Evolutionary conservation across 176 grass and related monocot species (phyloP), one percentile per base, ranked within the genome.

Genomic region (Phragmites australis): DNA sequence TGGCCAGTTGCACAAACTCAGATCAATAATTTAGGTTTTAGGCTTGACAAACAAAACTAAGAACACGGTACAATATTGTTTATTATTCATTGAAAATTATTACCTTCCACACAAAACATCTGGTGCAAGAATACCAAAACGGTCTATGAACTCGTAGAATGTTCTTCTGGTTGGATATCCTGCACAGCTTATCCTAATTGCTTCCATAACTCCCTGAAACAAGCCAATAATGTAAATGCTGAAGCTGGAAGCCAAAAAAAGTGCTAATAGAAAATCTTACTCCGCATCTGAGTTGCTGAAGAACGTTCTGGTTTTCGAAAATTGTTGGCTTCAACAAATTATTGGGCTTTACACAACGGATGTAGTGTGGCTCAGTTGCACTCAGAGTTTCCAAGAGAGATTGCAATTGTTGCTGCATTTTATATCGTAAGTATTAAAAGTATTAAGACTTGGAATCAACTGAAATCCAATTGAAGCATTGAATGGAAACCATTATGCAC

Each of bases 301-400:
- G 95, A 80, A 98, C 92, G 72, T 89, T 94, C 65, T 93, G 70
- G 84, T 94, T 94, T 79, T 98, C 92, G 69, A 94, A 98, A 78
- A 98, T 93, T 81, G 90, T 64, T 76, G 95, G 95, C 83, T 98
- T 98, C 71, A 98, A 86, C 49, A 94, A 86, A 93, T 85, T 98
- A 68, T 98, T 98, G 30, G 95, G 95, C 81, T 98, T 98, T 65
- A 98, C 90, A 90, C 95, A 98, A 25, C 96, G 92, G 82, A 99
- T 95, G 71, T 99, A 99, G 84, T 99, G 96, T 7, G 96, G 96
- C 77, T 98, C 95, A 54, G 95, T 98, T 71, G 88, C 50, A 85
- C 88, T 98, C 69, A 98, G 78, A 45, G 90, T 98, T 86, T 98
- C 95, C 81, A 98, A 83, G 62, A 98, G 81, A 81, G 92, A 79